Evolutionary conservation across 768 basidiomycete species (phyloP).

Genomic region (Pleurotus djamor): DNA sequence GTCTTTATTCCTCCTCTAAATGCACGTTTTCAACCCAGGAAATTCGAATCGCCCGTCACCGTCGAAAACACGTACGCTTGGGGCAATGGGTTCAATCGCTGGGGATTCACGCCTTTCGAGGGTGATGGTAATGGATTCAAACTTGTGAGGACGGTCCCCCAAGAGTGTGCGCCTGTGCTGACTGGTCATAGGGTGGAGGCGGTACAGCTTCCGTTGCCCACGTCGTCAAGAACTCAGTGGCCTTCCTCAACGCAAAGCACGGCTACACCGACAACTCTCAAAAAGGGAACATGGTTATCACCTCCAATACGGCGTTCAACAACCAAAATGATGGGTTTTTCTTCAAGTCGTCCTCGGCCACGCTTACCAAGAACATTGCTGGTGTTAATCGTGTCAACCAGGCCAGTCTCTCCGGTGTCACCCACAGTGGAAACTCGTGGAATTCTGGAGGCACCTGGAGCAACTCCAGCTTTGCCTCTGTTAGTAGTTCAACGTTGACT

Average conservation of each 20-base stretch:
- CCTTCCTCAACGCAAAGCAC: not conserved
- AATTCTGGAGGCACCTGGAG: not conserved
- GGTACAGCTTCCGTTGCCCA: not conserved
- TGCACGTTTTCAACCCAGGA: not conserved
- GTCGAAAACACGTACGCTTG: not conserved
- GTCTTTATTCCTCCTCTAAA: too few species aligned
- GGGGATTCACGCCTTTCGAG: not conserved
- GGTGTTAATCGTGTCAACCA: not conserved
- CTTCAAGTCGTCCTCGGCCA: not conserved
- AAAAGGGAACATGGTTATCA: not conserved
- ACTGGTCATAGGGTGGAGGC: not conserved
- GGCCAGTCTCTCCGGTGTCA: not conserved
- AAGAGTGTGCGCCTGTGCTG: not conserved
- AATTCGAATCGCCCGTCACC: not conserved
- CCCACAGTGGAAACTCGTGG: not conserved
- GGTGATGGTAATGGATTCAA: slow-evolving; percentile 1
- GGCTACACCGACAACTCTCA: not conserved
- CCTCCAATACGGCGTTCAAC: not conserved
- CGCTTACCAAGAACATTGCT: not conserved
- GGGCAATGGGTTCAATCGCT: not conserved
- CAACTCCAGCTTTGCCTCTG: not conserved
- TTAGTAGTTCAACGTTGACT: not conserved
- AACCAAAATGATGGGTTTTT: not conserved
- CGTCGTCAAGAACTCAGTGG: not conserved
- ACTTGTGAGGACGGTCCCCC: not conserved